Base-by-base conservation (phyloP, 2,329 filamentous ascomycete species). In the Talaromyces sp. region DNA sequence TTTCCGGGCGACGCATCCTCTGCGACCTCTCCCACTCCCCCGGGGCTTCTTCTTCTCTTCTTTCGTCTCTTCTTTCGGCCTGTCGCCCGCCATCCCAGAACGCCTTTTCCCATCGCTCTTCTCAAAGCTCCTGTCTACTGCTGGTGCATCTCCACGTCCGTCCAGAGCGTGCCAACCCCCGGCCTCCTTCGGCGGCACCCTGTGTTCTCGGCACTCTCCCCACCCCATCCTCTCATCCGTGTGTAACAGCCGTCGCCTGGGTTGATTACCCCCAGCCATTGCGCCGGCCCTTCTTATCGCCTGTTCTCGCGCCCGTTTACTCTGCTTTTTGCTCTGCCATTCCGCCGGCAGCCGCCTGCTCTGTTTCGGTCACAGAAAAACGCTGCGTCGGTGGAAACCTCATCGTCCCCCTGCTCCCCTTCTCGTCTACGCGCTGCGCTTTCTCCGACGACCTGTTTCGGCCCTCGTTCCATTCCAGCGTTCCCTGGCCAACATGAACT, bases 401-500 rank as follows among this genome's bases (percentile, higher is more conserved):
- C 21, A 58, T 61, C 53, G 48, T 51, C 17, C 52, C 51, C 52
- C 52, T 12, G 43, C 50, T 29, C 54, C 27, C 14, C 46, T 29
- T 10, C 52, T 41, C 48, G 35, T 59, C 53, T 26, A 43, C 57
- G 4, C 26, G 35, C 51, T n/a, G 51, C 59, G 50, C 27, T 51
- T 52, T 54, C 57, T 63, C 51, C 65, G 60, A 57, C 56, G 41
- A 59, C 58, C 27, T 35, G 21, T 31, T 51, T 46, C 27, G 35
- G 21, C 51, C 52, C 31, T 51, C 27, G 12, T 31, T 48, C 54
- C 12, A 26, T n/a, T 35, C 7, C 17, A 26, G 17, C 26, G 29
- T 17, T 52, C 53, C 43, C 19, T 24, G 35, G 51, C 56, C 73
- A 77, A 67, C 74, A 78, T 78, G 75, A 76, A 71, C 73, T 72